These are phyloP conservation scores for Stephania yunnanensis DNA, from an alignment of 164 flowering plant species.

Conservation along the genomic window DNA sequence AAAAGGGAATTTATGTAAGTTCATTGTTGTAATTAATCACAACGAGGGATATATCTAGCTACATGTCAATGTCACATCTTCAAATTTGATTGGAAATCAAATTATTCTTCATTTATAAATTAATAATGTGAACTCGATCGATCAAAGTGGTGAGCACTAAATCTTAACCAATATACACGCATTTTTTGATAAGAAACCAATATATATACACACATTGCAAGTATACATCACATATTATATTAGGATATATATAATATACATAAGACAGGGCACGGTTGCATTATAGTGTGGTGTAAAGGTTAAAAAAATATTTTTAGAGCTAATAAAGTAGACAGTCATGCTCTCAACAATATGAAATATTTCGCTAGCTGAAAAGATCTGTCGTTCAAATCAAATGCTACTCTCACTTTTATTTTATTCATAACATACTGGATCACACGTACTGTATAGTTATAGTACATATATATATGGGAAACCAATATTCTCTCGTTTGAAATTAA, in stretches of 20 bases:
- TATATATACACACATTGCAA: neutral
- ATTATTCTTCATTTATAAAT: too few relatives aligned
- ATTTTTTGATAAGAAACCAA: too few relatives aligned
- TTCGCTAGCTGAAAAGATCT: neutral
- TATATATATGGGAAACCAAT: neutral
- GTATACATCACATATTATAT: neutral
- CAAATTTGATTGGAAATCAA: neutral
- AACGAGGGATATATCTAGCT: neutral
- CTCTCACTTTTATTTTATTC: too few relatives aligned
- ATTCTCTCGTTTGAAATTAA: conserved; percentile 7
- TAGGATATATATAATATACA: too few relatives aligned
- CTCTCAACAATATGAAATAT: neutral
- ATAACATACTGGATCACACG: too few relatives aligned
- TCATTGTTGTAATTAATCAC: neutral
- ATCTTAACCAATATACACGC: too few relatives aligned
- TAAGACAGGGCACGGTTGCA: neutral
- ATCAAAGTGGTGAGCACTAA: neutral
- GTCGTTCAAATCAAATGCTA: neutral
- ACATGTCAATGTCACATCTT: too few relatives aligned
- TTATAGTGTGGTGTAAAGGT: neutral
- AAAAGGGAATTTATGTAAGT: neutral
- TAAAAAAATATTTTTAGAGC: neutral
- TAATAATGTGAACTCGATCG: neutral
- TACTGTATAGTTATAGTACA: neutral
- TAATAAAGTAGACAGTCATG: neutral